These are phyloP conservation scores for Epichloe brachyelytri DNA, from an alignment of 2,329 filamentous ascomycete genomes.

Conservation along the genomic window DNA sequence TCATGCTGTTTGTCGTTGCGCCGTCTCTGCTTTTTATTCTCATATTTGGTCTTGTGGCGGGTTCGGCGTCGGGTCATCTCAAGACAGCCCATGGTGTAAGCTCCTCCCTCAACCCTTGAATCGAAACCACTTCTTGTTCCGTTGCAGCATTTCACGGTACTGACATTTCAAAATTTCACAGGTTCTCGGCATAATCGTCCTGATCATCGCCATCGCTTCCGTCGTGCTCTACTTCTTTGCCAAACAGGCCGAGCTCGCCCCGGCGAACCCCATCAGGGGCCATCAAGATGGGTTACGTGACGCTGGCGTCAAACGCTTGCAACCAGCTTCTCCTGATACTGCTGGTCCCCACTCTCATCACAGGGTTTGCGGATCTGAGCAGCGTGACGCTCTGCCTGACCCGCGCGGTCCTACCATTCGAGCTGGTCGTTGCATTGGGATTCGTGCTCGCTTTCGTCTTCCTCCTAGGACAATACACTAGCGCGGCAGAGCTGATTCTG, in stretches of 20 bases:
- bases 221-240: slow-evolving; percentile 13
- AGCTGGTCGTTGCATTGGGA: slow-evolving; percentile 13
- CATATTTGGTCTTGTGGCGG: slow-evolving; percentile 15
- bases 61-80: slow-evolving; percentile 14
- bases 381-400: slow-evolving; percentile 16
- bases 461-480: slow-evolving; percentile 12
- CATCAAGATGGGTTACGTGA: not conserved
- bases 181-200: slow-evolving; percentile 17
- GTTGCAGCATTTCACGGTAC: not conserved
- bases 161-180: slow-evolving; percentile 3
- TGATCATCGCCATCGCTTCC: slow-evolving; percentile 14
- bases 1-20: slow-evolving; percentile 14
- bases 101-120: not conserved
- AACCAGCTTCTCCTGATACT: slow-evolving; percentile 17
- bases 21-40: slow-evolving; percentile 14
- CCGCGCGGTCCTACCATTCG: slow-evolving; percentile 14
- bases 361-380: slow-evolving; percentile 18
- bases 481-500: slow-evolving; percentile 10
- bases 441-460: slow-evolving; percentile 13
- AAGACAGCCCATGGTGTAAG: slow-evolving; percentile 18
- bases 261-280: not conserved
- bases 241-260: slow-evolving; percentile 7
- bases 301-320: slow-evolving; percentile 7
- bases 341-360: slow-evolving; percentile 10
- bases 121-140: too few relatives aligned